These are phyloP conservation scores for Canariomyces notabilis DNA, from an alignment of 2,329 filamentous ascomycete genomes.

Conservation along the genomic window DNA sequence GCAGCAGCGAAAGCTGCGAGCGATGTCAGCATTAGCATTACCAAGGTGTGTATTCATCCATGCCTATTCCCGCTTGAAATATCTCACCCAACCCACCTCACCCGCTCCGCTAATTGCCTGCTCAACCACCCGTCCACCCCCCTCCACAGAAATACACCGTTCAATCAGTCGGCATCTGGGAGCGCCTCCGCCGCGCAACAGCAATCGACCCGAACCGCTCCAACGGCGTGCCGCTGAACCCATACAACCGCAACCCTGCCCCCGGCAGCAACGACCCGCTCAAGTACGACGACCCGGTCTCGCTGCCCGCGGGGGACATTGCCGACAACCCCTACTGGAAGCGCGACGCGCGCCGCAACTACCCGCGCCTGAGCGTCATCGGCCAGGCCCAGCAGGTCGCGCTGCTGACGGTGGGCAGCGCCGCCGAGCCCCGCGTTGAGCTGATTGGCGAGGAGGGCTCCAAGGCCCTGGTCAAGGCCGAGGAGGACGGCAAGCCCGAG, in stretches of 20 bases:
- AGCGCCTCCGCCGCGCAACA: conserved; percentile 69
- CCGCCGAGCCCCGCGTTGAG: conserved; percentile 73
- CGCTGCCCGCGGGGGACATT: conserved; percentile 76
- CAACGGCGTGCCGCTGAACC: conserved; percentile 87
- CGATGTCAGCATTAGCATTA: conserved; percentile 51
- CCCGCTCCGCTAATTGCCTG: neutral
- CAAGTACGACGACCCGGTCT: conserved; percentile 76
- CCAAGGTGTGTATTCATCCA: conserved; percentile 48
- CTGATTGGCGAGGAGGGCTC: conserved; percentile 59
- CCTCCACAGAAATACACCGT: conserved; percentile 83
- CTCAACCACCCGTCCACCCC: too few species aligned
- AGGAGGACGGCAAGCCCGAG: conserved; percentile 63
- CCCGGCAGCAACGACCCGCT: conserved; percentile 68
- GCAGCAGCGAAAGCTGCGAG: conserved; percentile 52
- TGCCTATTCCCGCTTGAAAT: conserved; percentile 13
- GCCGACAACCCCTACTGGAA: conserved; percentile 96
- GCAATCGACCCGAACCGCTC: conserved; percentile 84
- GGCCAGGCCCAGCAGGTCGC: conserved; percentile 81
- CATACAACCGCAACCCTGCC: conserved; percentile 82
- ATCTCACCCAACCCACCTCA: neutral
- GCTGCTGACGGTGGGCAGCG: conserved; percentile 79
- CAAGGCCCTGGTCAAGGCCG: conserved; percentile 66
- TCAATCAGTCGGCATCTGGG: conserved; percentile 85
- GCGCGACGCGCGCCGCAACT: conserved; percentile 78
- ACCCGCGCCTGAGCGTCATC: conserved; percentile 74